Percentiles rank a stretch among this genome's conserved stretches.
Evolutionary conservation across 257 asterid genomes (phyloP).

Genomic region (Solanum boliviense): DNA sequence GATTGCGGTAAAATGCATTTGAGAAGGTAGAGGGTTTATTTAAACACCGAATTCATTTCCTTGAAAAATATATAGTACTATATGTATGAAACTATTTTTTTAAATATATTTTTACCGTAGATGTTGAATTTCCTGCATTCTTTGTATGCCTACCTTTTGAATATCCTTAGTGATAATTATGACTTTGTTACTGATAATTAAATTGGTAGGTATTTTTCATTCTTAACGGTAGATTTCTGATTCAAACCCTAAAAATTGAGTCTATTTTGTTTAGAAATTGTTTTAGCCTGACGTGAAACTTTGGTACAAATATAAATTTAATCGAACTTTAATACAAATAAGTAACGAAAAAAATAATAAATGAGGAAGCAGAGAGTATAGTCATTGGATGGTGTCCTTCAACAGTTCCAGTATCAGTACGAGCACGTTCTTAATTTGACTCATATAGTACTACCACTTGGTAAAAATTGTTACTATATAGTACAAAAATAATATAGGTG

Average conservation of each 20-base stretch:
- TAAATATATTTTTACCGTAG: too few species aligned
- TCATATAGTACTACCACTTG: neutral
- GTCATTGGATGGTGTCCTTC: neutral
- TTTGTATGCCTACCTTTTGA: neutral
- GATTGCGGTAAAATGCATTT: too few species aligned
- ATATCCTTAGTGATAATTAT: neutral
- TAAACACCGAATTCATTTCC: neutral
- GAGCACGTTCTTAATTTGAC: neutral
- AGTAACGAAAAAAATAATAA: too few species aligned
- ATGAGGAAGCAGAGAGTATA: neutral
- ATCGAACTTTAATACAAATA: rapidly evolving
- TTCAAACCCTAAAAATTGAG: neutral
- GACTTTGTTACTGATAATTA: neutral
- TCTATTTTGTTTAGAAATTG: neutral
- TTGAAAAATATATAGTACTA: too few species aligned
- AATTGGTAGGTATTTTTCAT: neutral
- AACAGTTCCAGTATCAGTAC: neutral
- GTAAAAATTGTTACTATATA: neutral
- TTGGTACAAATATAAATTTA: neutral
- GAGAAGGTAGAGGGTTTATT: neutral
- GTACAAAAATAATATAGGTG: neutral
- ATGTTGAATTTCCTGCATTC: too few species aligned
- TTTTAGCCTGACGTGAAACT: neutral
- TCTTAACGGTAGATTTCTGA: neutral
- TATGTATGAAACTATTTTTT: too few species aligned